Evolutionary conservation across 106 monocot genomes (phyloP), one percentile per base, ranked within the genome.

Genomic region (Allium sativum): DNA sequence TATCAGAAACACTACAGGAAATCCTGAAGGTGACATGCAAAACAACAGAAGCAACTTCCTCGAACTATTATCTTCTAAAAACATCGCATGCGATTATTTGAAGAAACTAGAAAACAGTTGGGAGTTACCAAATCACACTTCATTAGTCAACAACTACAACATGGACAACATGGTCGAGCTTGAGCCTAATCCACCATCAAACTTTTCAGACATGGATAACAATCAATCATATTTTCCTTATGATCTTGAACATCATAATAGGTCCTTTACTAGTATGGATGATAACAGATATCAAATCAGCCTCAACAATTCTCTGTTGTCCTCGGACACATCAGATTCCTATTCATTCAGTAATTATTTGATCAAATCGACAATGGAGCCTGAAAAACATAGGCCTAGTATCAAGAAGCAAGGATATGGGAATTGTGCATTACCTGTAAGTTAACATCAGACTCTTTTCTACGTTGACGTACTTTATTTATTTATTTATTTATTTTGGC

Each of bases 61-160:
- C 16, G 82, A 85, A 41, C 54, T 65, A 10, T 64, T 89, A 21
- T 81, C 80, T 40, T 76, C 84, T 9, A 84, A 78, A 64, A 75
- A 84, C 44, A 79, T 88, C 2, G 88, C 84, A 13, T 93, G 82
- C 47, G 82, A 93, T 44, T 88, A 93, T 70, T 65, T 80, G 71
- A 59, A 59, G 43, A 59, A 59, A 44, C 59, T 59, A 43, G 59
- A 59, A 12, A 59, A 44, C 59, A 59, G 59, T 18, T 59, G 59
- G 59, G 59, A 43, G 40, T 44, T 59, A 7, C 5, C 43, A 10
- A 59, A 42, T 44, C 59, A 42, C 9, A 16, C 59, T 15, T 16
- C 42, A 7, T 9, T 44, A 6, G 80, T 75, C 18, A 63, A 21
- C 52, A 21, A 42, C 50, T 56, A 71, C 59, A 73, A 55, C 45